Conservation (phyloP, 768 basidiomycete species). For the Tylopilus rubrobrunneus region DNA sequence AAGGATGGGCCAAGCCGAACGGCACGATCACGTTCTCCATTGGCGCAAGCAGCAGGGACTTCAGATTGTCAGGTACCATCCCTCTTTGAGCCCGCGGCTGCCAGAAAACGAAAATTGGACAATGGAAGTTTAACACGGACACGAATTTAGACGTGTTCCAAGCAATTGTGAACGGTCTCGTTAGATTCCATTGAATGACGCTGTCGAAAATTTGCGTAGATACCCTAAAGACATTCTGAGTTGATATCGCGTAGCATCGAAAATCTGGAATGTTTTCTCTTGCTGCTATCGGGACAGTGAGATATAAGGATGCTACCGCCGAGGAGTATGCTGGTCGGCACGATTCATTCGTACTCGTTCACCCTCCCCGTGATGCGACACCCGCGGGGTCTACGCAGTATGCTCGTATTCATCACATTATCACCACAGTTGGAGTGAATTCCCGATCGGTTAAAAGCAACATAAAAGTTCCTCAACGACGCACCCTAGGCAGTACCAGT, state of each 20-base stretch:
- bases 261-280: background rate
- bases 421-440: no score
- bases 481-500: no score
- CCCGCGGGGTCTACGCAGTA: no score
- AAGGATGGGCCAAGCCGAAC: slow-evolving; percentile 70
- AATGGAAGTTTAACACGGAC: background rate
- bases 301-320: no score
- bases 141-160: background rate
- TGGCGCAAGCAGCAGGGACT: slow-evolving; percentile 67
- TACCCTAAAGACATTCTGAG: background rate
- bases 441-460: no score
- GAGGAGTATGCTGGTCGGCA: no score
- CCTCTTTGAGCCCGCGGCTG: slow-evolving; percentile 9
- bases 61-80: slow-evolving; percentile 44
- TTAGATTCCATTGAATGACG: background rate
- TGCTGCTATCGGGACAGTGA: no score
- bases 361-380: no score
- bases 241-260: background rate
- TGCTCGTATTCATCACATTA: no score
- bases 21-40: slow-evolving; percentile 62
- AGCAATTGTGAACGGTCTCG: background rate
- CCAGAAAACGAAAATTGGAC: background rate
- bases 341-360: no score
- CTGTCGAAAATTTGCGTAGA: background rate
- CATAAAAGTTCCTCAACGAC: no score